Evolutionary conservation across 352 stramenopile genomes (phyloP).

Genomic region (Pythium guiyangense): DNA sequence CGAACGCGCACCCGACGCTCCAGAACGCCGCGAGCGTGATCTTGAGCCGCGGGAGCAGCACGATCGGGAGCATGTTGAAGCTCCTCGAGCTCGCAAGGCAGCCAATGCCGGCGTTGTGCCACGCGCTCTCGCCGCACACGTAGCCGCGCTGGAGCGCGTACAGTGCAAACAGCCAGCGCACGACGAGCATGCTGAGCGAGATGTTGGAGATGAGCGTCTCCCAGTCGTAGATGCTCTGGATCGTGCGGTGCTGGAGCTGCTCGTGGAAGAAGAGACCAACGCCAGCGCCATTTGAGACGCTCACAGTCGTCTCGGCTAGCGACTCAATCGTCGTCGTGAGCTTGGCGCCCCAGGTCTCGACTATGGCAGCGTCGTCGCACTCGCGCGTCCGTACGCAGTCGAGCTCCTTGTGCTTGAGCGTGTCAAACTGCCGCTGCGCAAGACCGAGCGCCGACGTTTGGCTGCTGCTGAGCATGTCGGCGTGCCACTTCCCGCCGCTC

Average conservation of each 20-base stretch:
- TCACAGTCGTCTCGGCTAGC: constrained; percentile 7
- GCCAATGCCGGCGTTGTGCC: not conserved
- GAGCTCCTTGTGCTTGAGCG: constrained; percentile 19
- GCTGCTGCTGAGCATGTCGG: constrained; percentile 29
- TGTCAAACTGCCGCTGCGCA: constrained; percentile 34
- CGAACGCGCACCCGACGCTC: constrained; percentile 19
- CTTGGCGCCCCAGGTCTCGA: constrained; percentile 19
- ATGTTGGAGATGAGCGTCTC: constrained; percentile 10
- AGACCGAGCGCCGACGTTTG: too few relatives aligned
- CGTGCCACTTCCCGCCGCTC: constrained; percentile 21
- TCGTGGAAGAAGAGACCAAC: constrained; percentile 39
- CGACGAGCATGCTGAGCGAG: not conserved
- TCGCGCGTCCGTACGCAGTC: constrained; percentile 17
- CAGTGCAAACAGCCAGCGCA: constrained; percentile 8
- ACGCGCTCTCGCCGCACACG: too few relatives aligned
- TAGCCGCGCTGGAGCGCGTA: not conserved
- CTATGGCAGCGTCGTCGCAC: constrained; percentile 6
- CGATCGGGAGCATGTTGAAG: constrained; percentile 12
- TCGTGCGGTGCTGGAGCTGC: not conserved
- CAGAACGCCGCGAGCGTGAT: constrained; percentile 22
- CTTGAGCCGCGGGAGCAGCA: constrained; percentile 17
- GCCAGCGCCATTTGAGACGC: constrained; percentile 28
- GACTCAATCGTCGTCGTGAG: constrained; percentile 5
- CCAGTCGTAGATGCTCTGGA: not conserved
- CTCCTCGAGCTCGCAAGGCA: not conserved